Conservation (phyloP, 345 rosid genomes). For the Erucastrum elatum region DNA sequence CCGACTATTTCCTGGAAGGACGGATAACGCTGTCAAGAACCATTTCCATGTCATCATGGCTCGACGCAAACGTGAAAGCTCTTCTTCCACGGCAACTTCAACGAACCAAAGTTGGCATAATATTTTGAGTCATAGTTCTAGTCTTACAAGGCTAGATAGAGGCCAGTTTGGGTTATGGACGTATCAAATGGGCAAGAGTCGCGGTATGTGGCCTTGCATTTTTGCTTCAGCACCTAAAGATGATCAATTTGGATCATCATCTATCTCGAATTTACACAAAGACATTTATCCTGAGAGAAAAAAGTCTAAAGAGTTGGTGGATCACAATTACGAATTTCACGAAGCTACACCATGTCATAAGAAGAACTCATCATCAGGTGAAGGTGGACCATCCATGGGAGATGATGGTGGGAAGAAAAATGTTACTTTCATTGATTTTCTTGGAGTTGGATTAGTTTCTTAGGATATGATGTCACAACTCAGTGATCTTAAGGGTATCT, state of each 20-base stretch:
- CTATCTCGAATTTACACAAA: not conserved
- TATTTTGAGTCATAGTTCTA: slow-evolving; percentile 22
- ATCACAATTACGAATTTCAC: slow-evolving; percentile 11
- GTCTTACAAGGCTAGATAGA: slow-evolving; percentile 24
- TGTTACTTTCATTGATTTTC: slow-evolving; percentile 60
- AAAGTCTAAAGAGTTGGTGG: slow-evolving; percentile 24
- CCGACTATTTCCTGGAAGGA: slow-evolving; percentile 59
- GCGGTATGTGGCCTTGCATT: slow-evolving; percentile 28
- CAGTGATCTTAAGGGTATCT: slow-evolving; percentile 5
- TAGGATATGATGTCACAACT: slow-evolving; percentile 32
- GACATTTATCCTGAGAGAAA: slow-evolving; percentile 13
- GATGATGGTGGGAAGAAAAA: slow-evolving; percentile 34
- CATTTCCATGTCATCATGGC: slow-evolving; percentile 76
- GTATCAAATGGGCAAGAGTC: slow-evolving; percentile 25
- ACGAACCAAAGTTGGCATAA: slow-evolving; percentile 29
- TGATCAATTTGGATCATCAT: slow-evolving; percentile 37
- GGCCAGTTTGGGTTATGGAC: slow-evolving; percentile 40
- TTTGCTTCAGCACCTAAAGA: slow-evolving; percentile 17
- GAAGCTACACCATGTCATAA: slow-evolving; percentile 5
- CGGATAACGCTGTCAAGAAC: slow-evolving; percentile 75
- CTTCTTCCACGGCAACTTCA: slow-evolving; percentile 27
- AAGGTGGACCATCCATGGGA: slow-evolving; percentile 25
- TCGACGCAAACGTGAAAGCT: slow-evolving; percentile 52
- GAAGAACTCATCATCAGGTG: slow-evolving; percentile 15
- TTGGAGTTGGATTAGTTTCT: slow-evolving; percentile 55